Evolutionary conservation across 2,329 filamentous ascomycete species (phyloP).

Genomic region (Thermomyces lanuginosus): DNA sequence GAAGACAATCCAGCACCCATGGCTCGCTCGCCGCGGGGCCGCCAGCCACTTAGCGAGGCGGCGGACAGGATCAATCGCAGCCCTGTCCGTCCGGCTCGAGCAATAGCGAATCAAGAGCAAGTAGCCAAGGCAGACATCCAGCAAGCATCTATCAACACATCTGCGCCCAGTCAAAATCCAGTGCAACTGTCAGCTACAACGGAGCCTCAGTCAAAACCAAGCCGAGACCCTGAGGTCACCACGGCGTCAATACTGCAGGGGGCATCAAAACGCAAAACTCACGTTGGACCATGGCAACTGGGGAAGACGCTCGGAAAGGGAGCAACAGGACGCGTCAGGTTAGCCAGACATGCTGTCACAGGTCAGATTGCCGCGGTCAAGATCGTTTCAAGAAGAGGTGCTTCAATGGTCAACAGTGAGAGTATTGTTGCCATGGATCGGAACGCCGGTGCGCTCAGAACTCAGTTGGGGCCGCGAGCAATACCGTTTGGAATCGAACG

Average conservation of each 20-base stretch:
- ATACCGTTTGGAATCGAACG: slow-evolving; percentile 84
- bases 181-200: slow-evolving; percentile 38
- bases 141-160: no score
- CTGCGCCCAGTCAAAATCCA: no score
- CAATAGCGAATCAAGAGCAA: slow-evolving; percentile 5
- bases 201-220: slow-evolving; percentile 32
- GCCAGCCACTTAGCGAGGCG: slow-evolving; percentile 33
- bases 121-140: no score
- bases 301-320: slow-evolving; percentile 80
- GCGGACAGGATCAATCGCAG: slow-evolving; percentile 33
- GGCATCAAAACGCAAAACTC: slow-evolving; percentile 45
- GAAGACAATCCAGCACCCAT: slow-evolving; percentile 10
- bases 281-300: slow-evolving; percentile 86
- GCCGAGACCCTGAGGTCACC: slow-evolving; percentile 37
- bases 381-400: slow-evolving; percentile 74
- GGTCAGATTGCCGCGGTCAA: slow-evolving; percentile 80
- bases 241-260: slow-evolving; percentile 40
- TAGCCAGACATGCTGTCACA: slow-evolving; percentile 65
- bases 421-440: slow-evolving; percentile 72
- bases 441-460: slow-evolving; percentile 43
- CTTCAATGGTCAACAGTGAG: slow-evolving; percentile 64
- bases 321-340: slow-evolving; percentile 70
- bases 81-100: slow-evolving; percentile 9
- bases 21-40: slow-evolving; percentile 9
- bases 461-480: slow-evolving; percentile 44